These are phyloP conservation scores for Phyllosticta capitalensis DNA, from an alignment of 2,329 filamentous ascomycete genomes.

Conservation along the genomic window DNA sequence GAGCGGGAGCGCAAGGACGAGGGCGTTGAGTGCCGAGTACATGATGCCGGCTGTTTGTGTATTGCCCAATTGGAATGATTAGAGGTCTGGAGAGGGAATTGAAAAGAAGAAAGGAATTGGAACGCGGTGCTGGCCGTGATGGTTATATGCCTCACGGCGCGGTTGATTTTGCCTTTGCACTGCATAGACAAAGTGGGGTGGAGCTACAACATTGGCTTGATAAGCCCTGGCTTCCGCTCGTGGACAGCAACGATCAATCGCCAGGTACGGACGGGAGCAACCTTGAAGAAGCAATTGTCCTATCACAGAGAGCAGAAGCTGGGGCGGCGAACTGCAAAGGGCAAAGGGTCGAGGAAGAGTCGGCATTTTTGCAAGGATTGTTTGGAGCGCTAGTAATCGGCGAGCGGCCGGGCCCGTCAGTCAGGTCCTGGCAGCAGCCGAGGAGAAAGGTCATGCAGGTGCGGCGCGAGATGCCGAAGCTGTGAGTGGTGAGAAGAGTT, in stretches of 20 bases:
- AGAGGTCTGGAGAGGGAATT: not conserved
- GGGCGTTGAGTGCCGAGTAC: constrained; percentile 16
- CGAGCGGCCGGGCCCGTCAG: not conserved
- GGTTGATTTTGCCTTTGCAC: not conserved
- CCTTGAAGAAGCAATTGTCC: not conserved
- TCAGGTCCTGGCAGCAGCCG: constrained; percentile 2
- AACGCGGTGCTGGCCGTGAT: not conserved
- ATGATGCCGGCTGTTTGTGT: constrained; percentile 16
- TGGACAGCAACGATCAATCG: not conserved
- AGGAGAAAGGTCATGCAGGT: not conserved
- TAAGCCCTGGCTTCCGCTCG: not conserved
- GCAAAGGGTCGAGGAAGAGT: not conserved
- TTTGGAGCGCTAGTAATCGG: not conserved
- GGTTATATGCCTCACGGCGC: constrained; percentile 1
- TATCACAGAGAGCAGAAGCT: constrained; percentile 1
- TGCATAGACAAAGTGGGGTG: constrained; percentile 3
- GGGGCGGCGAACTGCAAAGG: not conserved
- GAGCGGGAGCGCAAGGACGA: constrained; percentile 19
- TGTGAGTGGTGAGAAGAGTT: not conserved
- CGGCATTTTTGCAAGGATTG: not conserved
- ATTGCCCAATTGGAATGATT: not conserved
- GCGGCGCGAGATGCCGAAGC: not conserved
- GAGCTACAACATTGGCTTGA: not conserved
- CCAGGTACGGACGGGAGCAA: not conserved
- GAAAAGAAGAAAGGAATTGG: not conserved